A percentile compares a stretch with the other conserved stretches of the same genome.
These are phyloP conservation scores for Malus asiatica DNA, from an alignment of 306 rosid genomes.

Conservation along the genomic window DNA sequence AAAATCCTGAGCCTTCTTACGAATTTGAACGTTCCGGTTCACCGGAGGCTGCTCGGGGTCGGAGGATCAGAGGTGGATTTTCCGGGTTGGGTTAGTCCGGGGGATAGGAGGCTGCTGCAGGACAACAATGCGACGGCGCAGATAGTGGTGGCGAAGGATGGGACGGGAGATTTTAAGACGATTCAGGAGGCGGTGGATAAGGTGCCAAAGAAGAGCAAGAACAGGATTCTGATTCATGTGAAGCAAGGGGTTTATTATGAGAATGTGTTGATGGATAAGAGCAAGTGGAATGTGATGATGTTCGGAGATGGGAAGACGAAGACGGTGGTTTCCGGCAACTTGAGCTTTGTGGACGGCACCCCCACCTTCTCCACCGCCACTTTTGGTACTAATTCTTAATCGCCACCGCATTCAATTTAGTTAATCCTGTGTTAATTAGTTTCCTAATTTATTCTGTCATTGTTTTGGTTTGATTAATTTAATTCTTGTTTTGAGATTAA, in stretches of 20 bases:
- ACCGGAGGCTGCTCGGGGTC: conserved; percentile 47
- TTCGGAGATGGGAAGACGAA: conserved; percentile 63
- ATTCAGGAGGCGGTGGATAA: conserved; percentile 42
- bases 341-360: conserved; percentile 61
- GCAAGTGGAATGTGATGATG: conserved; percentile 85
- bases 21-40: conserved; percentile 36
- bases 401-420: neutral
- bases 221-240: conserved; percentile 51
- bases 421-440: neutral
- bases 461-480: neutral
- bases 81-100: conserved; percentile 67
- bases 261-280: conserved; percentile 64
- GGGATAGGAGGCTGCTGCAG: conserved; percentile 57
- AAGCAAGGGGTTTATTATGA: conserved; percentile 70
- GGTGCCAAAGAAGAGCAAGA: conserved; percentile 55
- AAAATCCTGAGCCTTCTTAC: conserved; percentile 37
- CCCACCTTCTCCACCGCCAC: conserved; percentile 76
- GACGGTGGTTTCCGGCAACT: conserved; percentile 53
- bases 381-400: conserved; percentile 45
- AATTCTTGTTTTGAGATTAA: neutral
- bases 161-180: conserved; percentile 40
- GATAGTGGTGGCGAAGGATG: conserved; percentile 68
- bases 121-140: conserved; percentile 16
- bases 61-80: conserved; percentile 12
- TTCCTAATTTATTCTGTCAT: neutral